Evolutionary conservation across 2,329 filamentous ascomycete genomes (phyloP), one percentile per base, ranked within the genome.

Genomic region (Cercospora sesami): DNA sequence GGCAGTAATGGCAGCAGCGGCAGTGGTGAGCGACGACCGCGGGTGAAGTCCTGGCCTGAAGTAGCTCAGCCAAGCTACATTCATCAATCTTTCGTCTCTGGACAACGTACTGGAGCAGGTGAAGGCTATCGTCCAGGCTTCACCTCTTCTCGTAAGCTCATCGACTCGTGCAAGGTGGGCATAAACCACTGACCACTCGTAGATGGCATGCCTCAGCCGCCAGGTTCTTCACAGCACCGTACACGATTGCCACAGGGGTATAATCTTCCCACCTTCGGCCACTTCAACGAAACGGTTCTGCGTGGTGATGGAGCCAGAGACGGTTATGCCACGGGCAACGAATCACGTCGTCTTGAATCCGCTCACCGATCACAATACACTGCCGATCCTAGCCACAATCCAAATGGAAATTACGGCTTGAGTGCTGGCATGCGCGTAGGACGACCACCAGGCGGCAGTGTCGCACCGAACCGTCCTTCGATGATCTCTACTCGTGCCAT

Each of bases 21-120:
- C 33, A 60, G 64, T 30, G 36, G 36, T 10, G 60, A 64, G 53
- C 66, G 63, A 30, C 45, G 58, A 45, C 63, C 58, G 31, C 67
- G 67, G n/a, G 53, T 51, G 33, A 42, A 64, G 10, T 66, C 63
- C 18, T 68, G 67, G 67, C 53, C 63, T 8, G 62, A 65, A 59
- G 66, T 28, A 4, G 36, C 48, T 63, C 62, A 62, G 45, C 26
- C 45, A 18, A 58, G 31, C 36, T 60, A 53, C 18, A 28, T 62
- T 58, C 62, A 58, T 14, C 55, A 60, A 21, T 36, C 58, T 30
- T 53, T 42, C 23, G 58, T 26, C 12, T 26, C 31, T 23, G 51
- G 23, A 7, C 60, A 60, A 10, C 58, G 48, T 18, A 14, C 28
- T n/a, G 55, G 28, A 18, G 55, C 28, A 18, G 58, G 39, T 60